Evolutionary conservation across 140 eudicot genomes (phyloP), one percentile per base, ranked within the genome.

Genomic region (Ambrosia hybrid): DNA sequence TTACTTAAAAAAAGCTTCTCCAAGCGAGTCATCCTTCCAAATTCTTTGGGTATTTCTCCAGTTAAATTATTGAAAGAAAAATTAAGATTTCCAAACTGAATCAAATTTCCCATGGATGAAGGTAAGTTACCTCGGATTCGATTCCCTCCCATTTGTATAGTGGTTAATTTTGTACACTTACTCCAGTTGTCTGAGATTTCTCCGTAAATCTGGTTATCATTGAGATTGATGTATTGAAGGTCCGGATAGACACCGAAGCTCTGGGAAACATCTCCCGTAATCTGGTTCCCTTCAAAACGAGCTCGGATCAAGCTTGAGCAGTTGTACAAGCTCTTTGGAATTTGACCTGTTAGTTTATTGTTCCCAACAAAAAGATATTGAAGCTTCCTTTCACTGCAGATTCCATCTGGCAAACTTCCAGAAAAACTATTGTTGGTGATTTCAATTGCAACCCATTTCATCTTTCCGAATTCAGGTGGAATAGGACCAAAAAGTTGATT

Each of bases 21-120:
- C 38, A 82, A 15, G 5, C 14, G 7, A 30, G 38, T 11, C 67
- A 76, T 6, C n/a, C 11, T 64, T 9, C 81, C 83, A n/a, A 83
- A 21, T 57, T 83, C 83, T n/a, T 36, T 48, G 0, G 83, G 87
- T 52, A 83, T 78, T 57, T 26, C 55, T 6, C 83, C 86, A 8
- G 11, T 57, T 12, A 82, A 37, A 4, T 49, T 11, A 37, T 82
- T 82, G 34, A 69, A 73, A 0, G 83, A 82, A 36, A 82, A 64
- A 33, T 82, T 73, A 53, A 74, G 59, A 30, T 8, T 6, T 7
- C 0, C 46, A 6, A 82, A 51, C n/a, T 39, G 52, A 17, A 65
- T 43, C 1, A 17, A 34, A 34, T 70, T 45, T 36, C 72, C 76
- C 1, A 82, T 15, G 4, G 74, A 51, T 1, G 8, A 6, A 45